These are phyloP conservation scores for Arabidopsis arenosa DNA, from an alignment of 345 rosid genomes.

Conservation along the genomic window DNA sequence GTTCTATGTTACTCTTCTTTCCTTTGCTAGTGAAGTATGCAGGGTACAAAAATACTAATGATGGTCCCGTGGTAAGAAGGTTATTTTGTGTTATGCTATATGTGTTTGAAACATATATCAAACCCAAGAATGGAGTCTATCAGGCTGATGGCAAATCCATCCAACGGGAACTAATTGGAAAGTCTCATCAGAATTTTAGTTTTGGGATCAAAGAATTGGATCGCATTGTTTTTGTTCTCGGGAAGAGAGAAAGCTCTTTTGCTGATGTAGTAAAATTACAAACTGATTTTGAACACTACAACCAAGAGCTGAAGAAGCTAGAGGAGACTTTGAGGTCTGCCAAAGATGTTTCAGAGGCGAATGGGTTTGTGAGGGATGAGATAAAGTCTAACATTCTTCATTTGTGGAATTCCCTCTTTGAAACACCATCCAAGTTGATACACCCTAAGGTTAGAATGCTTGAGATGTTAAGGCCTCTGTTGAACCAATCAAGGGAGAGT, in stretches of 20 bases:
- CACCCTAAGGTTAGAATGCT: background rate
- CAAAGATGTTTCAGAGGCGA: background rate
- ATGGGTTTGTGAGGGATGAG: conserved; percentile 7
- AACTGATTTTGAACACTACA: background rate
- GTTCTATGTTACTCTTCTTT: background rate
- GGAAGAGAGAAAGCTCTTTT: too few species aligned
- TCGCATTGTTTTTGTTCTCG: background rate
- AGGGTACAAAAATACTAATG: background rate
- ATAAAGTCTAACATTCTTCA: conserved; percentile 1
- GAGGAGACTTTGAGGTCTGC: background rate
- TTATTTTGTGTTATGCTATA: background rate
- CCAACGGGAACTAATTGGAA: background rate
- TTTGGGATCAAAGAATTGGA: background rate
- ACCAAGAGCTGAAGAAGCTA: conserved; percentile 5
- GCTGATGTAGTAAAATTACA: background rate
- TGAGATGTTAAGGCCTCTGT: background rate
- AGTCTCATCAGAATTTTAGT: background rate
- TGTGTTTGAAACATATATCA: conserved; percentile 17
- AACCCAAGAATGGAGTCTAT: conserved; percentile 3
- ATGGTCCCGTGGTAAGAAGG: background rate
- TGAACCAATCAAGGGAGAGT: background rate
- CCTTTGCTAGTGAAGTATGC: background rate
- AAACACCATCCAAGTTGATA: background rate
- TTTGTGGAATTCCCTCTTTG: background rate
- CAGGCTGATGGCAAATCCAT: background rate